Percentiles rank a stretch among this genome's conserved stretches.
phyloP scores from a whole-genome alignment of 176 grass and related monocot genomes.

The Musa itinerans region DNA sequence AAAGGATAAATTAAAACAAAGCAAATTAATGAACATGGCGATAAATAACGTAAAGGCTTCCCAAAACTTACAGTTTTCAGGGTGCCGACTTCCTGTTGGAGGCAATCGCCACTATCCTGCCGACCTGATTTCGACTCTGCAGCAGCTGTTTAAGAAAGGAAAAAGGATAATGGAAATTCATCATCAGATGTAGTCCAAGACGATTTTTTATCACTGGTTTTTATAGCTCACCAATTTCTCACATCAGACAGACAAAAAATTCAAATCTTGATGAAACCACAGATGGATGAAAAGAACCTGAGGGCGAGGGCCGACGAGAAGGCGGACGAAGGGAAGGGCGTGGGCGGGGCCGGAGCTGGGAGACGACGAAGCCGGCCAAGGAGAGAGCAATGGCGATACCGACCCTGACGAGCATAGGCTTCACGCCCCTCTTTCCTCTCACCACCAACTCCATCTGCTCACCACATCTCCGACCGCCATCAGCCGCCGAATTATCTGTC shows the following conservation, averaged over 20 bases:
- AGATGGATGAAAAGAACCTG: not conserved
- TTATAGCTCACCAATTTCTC: not conserved
- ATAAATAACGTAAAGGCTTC: not conserved
- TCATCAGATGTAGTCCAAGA: not conserved
- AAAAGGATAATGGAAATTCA: not conserved
- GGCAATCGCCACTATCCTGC: conserved; percentile 26
- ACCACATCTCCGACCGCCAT: not conserved
- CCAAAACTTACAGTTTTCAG: conserved; percentile 41
- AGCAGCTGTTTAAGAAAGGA: not conserved
- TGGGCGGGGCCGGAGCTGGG: not conserved
- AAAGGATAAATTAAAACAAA: conserved; percentile 1
- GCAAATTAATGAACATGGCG: conserved; percentile 4
- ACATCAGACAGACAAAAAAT: not conserved
- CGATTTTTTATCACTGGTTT: not conserved
- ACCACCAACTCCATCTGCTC: not conserved
- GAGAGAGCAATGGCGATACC: conserved; percentile 8
- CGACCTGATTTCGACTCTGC: conserved; percentile 21
- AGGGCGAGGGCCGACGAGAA: not conserved
- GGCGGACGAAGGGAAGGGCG: not conserved
- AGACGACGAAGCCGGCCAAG: conserved; percentile 1
- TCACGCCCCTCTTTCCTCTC: not conserved
- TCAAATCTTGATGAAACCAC: not conserved
- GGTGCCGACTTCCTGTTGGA: conserved; percentile 45
- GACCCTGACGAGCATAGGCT: not conserved
- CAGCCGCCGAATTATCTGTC: not conserved